Evolutionary conservation across 2,329 filamentous ascomycete species (phyloP), one percentile per base, ranked within the genome.

Genomic region (Microsporum audouinii): DNA sequence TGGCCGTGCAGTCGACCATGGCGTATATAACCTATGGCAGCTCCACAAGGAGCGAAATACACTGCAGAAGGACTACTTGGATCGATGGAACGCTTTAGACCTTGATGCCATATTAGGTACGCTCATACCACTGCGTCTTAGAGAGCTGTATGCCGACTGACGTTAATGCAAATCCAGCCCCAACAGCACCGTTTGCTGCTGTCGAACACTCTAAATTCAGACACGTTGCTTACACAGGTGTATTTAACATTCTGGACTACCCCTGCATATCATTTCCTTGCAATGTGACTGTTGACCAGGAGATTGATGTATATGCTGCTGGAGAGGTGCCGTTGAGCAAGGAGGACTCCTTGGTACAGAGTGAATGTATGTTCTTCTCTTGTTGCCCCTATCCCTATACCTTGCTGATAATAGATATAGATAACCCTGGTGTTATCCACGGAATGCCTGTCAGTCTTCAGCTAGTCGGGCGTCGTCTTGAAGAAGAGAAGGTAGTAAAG

Each of bases 191-290:
- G 2, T 75, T 75, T 45, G 73, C 77, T 1, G 75, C 77, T 0
- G 71, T 76, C 1, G 67, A 74, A 10, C 77, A 76, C 5, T 63
- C 68, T 5, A 68, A 76, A 61, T 84, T 77, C 67, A 75, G 73
- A 6, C 76, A 79, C 64, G 74, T 78, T 61, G 78, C 75, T 53
- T 80, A 80, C 62, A 73, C 72, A 0, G 66, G 68, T 1, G 77
- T 75, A 5, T 75, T 83, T 51, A 86, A 85, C 64, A 61, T 82
- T 17, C 66, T 85, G 14, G 82, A 85, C 66, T 85, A 85, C 61
- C 80, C 78, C 0, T 74, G 73, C 38, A 77, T 79, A 0, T 76
- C 80, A 1, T 74, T 86, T 23, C 83, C 83, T 78, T 84, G 1
- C 83, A 81, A 0, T 75, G 61, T 69, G 5, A 60, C 70, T 53